Percentiles rank a stretch among this genome's conserved stretches.
Evolutionary conservation across 2,329 filamentous ascomycete species (phyloP).

Genomic region (Penicillium decumbens): DNA sequence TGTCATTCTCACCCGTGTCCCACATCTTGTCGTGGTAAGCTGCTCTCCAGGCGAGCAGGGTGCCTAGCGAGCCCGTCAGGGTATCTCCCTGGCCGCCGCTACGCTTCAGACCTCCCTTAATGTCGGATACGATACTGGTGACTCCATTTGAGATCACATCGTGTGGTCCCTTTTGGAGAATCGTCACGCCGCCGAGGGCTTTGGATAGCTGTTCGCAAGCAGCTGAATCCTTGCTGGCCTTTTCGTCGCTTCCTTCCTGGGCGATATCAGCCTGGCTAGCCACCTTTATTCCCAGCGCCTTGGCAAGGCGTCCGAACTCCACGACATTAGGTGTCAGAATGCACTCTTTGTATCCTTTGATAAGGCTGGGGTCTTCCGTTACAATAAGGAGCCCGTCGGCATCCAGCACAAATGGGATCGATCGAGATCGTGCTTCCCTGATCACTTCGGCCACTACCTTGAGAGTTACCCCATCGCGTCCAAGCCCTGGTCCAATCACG

Average conservation of each 20-base stretch:
- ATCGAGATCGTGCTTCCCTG: constrained; percentile 64
- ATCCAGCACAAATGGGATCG: constrained; percentile 80
- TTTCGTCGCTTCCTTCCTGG: constrained; percentile 35
- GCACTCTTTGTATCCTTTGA: constrained; percentile 75
- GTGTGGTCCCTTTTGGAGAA: constrained; percentile 79
- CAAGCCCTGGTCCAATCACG: constrained; percentile 87
- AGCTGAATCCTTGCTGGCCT: constrained; percentile 49
- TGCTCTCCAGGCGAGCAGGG: constrained; percentile 80
- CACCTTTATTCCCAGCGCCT: constrained; percentile 65
- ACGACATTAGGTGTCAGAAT: constrained; percentile 94
- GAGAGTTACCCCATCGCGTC: constrained; percentile 85
- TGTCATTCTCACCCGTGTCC: constrained; percentile 47
- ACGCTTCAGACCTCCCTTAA: constrained; percentile 78
- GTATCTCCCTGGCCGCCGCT: constrained; percentile 95
- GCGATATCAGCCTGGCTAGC: constrained; percentile 35
- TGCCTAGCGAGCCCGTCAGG: constrained; percentile 81
- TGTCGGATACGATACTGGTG: constrained; percentile 69
- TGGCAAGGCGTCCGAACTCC: constrained; percentile 79
- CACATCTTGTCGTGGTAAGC: constrained; percentile 82
- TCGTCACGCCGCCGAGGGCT: constrained; percentile 78
- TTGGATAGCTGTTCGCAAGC: constrained; percentile 67
- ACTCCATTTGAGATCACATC: constrained; percentile 81
- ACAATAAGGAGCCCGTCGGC: constrained; percentile 82
- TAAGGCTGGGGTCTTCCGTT: constrained; percentile 67
- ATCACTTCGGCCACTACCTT: constrained; percentile 77